phyloP scores from a whole-genome alignment of 768 basidiomycete species.

The Myochromella boudieri region DNA sequence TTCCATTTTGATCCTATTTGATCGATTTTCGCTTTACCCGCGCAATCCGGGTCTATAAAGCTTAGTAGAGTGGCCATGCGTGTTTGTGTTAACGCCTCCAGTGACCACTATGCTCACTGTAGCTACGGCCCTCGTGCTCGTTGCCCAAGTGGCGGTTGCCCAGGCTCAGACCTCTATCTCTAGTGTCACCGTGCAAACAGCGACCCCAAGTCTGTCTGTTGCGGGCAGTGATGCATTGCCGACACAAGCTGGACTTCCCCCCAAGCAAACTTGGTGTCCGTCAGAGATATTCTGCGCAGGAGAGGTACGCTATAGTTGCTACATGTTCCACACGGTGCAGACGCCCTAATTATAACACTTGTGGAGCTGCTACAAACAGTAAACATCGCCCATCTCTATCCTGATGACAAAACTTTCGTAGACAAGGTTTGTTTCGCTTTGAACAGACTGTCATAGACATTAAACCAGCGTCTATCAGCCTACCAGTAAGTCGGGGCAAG shows the following conservation, averaged over 20 bases:
- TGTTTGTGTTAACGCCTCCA: background rate
- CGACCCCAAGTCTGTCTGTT: conserved; percentile 63
- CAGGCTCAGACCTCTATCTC: conserved; percentile 21
- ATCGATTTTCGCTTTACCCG: conserved; percentile 3
- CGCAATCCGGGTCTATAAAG: conserved; percentile 6
- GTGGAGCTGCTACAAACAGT: conserved; percentile 80
- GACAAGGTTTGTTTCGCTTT: conserved; percentile 50
- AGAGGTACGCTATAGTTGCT: conserved; percentile 50
- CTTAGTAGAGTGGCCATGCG: background rate
- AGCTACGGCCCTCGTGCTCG: conserved; percentile 17
- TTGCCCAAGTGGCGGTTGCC: conserved; percentile 16
- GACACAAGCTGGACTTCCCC: conserved; percentile 63
- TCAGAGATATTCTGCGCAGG: conserved; percentile 82
- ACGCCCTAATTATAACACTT: conserved; percentile 12
- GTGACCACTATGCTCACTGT: conserved; percentile 23
- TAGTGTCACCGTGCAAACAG: conserved; percentile 50
- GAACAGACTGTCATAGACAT: background rate
- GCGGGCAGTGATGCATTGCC: conserved; percentile 54
- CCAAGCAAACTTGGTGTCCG: conserved; percentile 74
- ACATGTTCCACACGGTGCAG: too few species aligned
- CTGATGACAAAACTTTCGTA: conserved; percentile 86
- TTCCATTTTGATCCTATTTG: conserved; percentile 8
- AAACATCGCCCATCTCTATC: conserved; percentile 70
- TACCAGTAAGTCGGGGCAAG: conserved; percentile 62
- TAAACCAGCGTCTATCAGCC: conserved; percentile 45